phyloP scores from a whole-genome alignment of 2,329 filamentous ascomycete species.

The Camillea tinctor region DNA sequence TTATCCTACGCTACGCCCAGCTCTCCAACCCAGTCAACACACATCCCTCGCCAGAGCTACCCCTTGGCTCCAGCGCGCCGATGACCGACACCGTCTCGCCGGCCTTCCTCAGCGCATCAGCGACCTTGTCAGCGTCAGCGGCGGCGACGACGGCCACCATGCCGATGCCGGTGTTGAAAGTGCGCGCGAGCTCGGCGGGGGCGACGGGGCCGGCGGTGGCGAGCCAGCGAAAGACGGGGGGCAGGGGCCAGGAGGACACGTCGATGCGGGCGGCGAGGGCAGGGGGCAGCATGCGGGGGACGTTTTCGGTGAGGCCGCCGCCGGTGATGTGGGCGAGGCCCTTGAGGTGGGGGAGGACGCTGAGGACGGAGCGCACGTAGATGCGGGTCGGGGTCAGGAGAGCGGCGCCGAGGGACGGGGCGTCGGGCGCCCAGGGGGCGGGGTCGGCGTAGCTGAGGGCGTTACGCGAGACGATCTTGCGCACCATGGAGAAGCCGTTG shows the following conservation, averaged over 20 bases:
- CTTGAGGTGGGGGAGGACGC: slow-evolving; percentile 68
- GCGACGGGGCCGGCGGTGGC: slow-evolving; percentile 70
- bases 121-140: slow-evolving; percentile 60
- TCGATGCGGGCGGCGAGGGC: slow-evolving; percentile 80
- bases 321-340: slow-evolving; percentile 97
- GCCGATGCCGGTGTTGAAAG: slow-evolving; percentile 92
- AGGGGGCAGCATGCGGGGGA: slow-evolving; percentile 85
- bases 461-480: slow-evolving; percentile 76
- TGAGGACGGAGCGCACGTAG: slow-evolving; percentile 81
- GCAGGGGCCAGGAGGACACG: slow-evolving; percentile 71
- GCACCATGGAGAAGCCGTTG: slow-evolving; percentile 96
- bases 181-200: slow-evolving; percentile 78
- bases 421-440: slow-evolving; percentile 76
- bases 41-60: slow-evolving; percentile 53
- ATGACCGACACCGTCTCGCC: slow-evolving; percentile 79
- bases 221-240: slow-evolving; percentile 83
- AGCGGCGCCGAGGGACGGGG: slow-evolving; percentile 65
- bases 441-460: slow-evolving; percentile 68
- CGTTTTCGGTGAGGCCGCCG: slow-evolving; percentile 88
- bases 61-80: slow-evolving; percentile 65
- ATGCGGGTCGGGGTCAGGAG: slow-evolving; percentile 89
- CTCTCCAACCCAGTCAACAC: slow-evolving; percentile 57
- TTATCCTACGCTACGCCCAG: slow-evolving; percentile 35
- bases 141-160: slow-evolving; percentile 84
- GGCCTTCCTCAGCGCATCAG: slow-evolving; percentile 57